Percentiles rank a stretch among this genome's conserved stretches.
Evolutionary conservation across 495 filamentous ascomycete species (phyloP).

Genomic region (Evernia prunastri): DNA sequence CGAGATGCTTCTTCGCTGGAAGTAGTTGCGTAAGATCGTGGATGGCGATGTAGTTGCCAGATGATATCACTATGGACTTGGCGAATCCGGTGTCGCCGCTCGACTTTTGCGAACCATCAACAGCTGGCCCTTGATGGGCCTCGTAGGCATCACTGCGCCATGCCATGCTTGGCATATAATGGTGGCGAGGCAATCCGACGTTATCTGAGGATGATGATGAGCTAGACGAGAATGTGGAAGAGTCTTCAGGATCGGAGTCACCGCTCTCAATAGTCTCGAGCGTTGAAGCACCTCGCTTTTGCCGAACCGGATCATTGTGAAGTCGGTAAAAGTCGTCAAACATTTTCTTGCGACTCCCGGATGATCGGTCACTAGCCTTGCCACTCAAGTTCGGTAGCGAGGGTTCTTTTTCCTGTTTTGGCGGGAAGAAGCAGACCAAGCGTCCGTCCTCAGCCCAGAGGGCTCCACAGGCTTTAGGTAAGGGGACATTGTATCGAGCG

Average conservation of each 20-base stretch:
- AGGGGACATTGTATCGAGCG: conserved; percentile 68
- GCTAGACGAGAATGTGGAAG: conserved; percentile 59
- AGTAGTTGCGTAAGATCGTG: conserved; percentile 59
- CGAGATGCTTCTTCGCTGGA: conserved; percentile 70
- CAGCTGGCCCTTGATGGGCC: conserved; percentile 41
- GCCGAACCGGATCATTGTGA: conserved; percentile 48
- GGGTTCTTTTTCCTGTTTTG: conserved; percentile 65
- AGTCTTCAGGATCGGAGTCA: conserved; percentile 55
- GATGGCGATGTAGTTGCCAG: conserved; percentile 59
- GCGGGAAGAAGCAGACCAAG: conserved; percentile 81
- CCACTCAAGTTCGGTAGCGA: conserved; percentile 57
- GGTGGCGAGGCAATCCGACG: conserved; percentile 36
- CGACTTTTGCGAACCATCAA: conserved; percentile 51
- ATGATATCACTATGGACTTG: conserved; percentile 32
- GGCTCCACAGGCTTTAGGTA: conserved; percentile 68
- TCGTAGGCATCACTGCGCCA: conserved; percentile 47
- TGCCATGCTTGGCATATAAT: conserved; percentile 47
- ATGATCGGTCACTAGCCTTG: conserved; percentile 51
- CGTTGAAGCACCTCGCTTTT: conserved; percentile 39
- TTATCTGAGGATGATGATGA: conserved; percentile 65
- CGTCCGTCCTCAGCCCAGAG: conserved; percentile 71
- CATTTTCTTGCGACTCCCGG: conserved; percentile 53
- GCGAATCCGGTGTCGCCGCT: conserved; percentile 36
- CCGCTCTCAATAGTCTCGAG: conserved; percentile 38
- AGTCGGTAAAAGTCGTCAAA: conserved; percentile 90